Conservation (phyloP, 345 rosid genomes). For the Laguncularia racemosa region DNA sequence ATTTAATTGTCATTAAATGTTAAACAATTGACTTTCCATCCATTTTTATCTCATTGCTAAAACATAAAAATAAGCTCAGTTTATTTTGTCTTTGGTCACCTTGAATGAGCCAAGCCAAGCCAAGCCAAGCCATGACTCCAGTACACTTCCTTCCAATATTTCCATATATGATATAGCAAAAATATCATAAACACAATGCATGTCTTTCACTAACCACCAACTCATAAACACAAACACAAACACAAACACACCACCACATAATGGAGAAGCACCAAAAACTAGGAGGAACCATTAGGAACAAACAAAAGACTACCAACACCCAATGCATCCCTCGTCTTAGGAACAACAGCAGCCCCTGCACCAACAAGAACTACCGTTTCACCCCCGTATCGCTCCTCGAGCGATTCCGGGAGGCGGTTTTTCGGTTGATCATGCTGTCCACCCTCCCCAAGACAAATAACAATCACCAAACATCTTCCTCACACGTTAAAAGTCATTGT, state of each 20-base stretch:
- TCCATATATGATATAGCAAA: neutral
- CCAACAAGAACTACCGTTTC: slow-evolving; percentile 8
- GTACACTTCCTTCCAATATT: neutral
- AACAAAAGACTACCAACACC: slow-evolving; percentile 3
- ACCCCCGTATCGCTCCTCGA: slow-evolving; percentile 14
- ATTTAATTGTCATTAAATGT: too few species aligned
- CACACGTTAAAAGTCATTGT: slow-evolving; percentile 2
- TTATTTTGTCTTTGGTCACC: too few species aligned
- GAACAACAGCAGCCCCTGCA: neutral
- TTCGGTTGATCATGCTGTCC: slow-evolving; percentile 58
- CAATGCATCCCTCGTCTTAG: slow-evolving; percentile 18
- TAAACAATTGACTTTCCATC: too few species aligned
- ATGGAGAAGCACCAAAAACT: neutral
- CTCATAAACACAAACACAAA: neutral
- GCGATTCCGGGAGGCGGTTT: slow-evolving; percentile 11
- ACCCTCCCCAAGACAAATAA: slow-evolving; percentile 38
- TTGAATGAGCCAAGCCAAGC: too few species aligned
- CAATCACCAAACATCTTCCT: too few species aligned
- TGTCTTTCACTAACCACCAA: neutral
- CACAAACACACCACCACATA: neutral
- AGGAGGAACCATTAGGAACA: slow-evolving; percentile 1
- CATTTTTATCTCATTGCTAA: too few species aligned
- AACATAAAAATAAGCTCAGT: too few species aligned
- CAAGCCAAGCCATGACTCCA: too few species aligned
- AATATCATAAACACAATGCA: too few species aligned